Percentiles rank a stretch among this genome's conserved stretches.
Conservation (phyloP, 768 basidiomycete species). For the Tulasnella sp. region DNA sequence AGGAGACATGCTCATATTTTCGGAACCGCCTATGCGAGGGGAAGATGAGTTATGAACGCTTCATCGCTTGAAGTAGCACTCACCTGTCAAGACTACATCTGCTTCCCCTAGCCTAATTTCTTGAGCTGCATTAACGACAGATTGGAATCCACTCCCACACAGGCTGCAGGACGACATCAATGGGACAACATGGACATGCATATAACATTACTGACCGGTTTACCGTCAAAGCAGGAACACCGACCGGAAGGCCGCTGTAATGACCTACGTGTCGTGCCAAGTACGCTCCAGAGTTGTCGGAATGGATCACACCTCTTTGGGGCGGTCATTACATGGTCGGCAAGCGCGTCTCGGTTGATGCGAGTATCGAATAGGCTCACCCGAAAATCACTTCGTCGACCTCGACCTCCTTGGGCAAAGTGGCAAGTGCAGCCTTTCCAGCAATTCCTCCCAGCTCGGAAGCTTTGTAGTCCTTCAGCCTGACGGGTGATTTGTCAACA, state of each 20-base stretch:
- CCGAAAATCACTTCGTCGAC: conserved; percentile 32
- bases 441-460: conserved; percentile 30
- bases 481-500: conserved; percentile 1
- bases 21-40: conserved; percentile 7
- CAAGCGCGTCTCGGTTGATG: not conserved
- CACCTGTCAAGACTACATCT: conserved; percentile 29
- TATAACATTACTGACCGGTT: conserved; percentile 24
- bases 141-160: conserved; percentile 31
- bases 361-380: conserved; percentile 19
- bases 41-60: not conserved
- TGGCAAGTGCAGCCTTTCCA: conserved; percentile 29
- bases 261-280: conserved; percentile 31
- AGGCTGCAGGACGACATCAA: conserved; percentile 20
- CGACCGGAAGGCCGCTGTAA: conserved; percentile 25
- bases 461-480: conserved; percentile 27
- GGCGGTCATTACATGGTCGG: not conserved
- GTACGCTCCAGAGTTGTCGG: conserved; percentile 30
- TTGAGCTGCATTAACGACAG: conserved; percentile 29
- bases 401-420: conserved; percentile 26
- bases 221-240: conserved; percentile 29
- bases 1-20: conserved; percentile 22
- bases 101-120: conserved; percentile 30
- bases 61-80: conserved; percentile 1
- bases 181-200: not conserved
- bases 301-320: conserved; percentile 27